These are phyloP conservation scores for Kuraishia capsulata DNA, from an alignment of 805 yeast genomes.

Conservation along the genomic window DNA sequence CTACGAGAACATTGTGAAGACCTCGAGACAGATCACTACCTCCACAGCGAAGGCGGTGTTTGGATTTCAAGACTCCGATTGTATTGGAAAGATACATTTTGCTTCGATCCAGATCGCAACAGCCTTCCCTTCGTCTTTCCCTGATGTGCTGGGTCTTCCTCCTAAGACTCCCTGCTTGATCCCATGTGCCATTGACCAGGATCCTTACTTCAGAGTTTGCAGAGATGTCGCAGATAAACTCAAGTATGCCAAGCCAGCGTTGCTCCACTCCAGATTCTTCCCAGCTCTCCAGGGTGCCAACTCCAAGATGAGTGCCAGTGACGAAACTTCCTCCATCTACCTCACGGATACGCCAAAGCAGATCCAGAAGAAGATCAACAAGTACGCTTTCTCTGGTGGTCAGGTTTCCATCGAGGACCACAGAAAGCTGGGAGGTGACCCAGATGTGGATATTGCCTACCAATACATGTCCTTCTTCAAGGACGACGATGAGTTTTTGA, in stretches of 20 bases:
- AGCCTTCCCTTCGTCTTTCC: conserved; percentile 93
- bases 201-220: conserved; percentile 95
- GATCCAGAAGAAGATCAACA: conserved; percentile 89
- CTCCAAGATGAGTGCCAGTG: conserved; percentile 95
- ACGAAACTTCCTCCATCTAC: conserved; percentile 82
- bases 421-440: conserved; percentile 83
- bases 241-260: conserved; percentile 82
- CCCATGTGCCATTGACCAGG: conserved; percentile 99
- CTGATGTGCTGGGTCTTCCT: conserved; percentile 80
- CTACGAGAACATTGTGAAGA: conserved; percentile 88
- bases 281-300: conserved; percentile 97
- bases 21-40: conserved; percentile 89
- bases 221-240: conserved; percentile 95
- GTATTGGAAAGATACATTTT: conserved; percentile 90
- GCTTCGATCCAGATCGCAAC: conserved; percentile 95
- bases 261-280: conserved; percentile 91
- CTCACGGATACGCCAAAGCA: conserved; percentile 93
- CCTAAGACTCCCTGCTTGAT: conserved; percentile 91
- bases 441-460: conserved; percentile 91
- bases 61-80: conserved; percentile 91
- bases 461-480: conserved; percentile 87
- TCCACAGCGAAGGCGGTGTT: conserved; percentile 97
- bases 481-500: conserved; percentile 78
- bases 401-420: conserved; percentile 83
- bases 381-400: conserved; percentile 96